These are phyloP conservation scores for Colletotrichum nymphaeae DNA, from an alignment of 2,329 filamentous ascomycete species.

Conservation along the genomic window DNA sequence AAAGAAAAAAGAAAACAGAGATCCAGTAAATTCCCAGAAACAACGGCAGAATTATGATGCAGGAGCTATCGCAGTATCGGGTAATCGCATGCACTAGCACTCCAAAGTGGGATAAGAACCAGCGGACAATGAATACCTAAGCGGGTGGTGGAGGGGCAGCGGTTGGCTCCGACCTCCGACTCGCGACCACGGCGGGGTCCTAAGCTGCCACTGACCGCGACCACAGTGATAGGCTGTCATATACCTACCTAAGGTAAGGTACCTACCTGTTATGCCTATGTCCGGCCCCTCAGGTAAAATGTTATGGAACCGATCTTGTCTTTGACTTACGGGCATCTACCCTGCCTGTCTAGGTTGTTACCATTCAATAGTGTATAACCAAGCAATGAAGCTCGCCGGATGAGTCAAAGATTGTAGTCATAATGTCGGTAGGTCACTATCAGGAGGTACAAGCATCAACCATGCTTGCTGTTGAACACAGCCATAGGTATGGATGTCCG, in stretches of 20 bases:
- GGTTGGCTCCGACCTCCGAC: conserved; percentile 28
- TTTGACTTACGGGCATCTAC: too few relatives aligned
- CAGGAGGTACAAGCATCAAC: not conserved
- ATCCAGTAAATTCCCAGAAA: not conserved
- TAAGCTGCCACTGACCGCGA: not conserved
- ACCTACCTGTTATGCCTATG: not conserved
- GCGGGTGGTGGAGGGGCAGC: not conserved
- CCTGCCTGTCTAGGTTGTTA: too few relatives aligned
- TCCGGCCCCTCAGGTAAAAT: too few relatives aligned
- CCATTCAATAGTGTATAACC: not conserved
- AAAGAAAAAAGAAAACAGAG: not conserved
- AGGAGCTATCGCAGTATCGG: conserved; percentile 1
- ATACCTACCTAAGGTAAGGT: too few relatives aligned
- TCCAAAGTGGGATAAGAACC: not conserved
- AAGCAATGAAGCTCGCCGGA: not conserved
- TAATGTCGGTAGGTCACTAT: not conserved
- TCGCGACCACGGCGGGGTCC: not conserved
- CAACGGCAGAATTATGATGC: not conserved
- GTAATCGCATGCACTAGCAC: conserved; percentile 16
- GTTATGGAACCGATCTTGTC: too few relatives aligned
- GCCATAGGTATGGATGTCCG: not conserved
- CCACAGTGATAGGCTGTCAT: too few relatives aligned
- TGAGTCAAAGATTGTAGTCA: not conserved
- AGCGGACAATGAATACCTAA: not conserved
- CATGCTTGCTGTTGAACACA: not conserved